These are phyloP conservation scores for Globisporangium recalcitrans DNA, from an alignment of 352 stramenopile genomes.

Conservation along the genomic window DNA sequence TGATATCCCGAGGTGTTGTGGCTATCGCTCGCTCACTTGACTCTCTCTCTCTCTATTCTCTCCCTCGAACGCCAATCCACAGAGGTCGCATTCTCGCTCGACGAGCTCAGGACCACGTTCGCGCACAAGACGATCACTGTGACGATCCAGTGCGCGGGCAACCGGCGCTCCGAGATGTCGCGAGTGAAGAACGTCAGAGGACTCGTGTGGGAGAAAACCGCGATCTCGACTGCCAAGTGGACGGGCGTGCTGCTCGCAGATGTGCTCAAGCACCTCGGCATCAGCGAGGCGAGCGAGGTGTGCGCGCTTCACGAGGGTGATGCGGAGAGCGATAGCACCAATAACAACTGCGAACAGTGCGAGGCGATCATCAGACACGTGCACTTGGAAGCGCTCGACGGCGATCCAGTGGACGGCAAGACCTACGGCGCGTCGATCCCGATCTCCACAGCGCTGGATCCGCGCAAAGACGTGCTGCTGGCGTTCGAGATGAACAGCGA, in stretches of 20 bases:
- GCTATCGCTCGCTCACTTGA: neutral
- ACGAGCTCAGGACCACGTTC: constrained; percentile 86
- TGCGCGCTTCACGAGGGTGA: constrained; percentile 36
- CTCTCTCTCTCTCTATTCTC: neutral
- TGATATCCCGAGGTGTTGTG: no score
- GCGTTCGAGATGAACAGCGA: constrained; percentile 94
- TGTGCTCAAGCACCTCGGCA: constrained; percentile 67
- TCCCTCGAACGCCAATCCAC: neutral
- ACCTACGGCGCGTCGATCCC: constrained; percentile 72
- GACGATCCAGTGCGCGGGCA: constrained; percentile 92
- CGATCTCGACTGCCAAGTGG: constrained; percentile 90
- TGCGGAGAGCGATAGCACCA: constrained; percentile 31
- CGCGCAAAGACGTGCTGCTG: constrained; percentile 88
- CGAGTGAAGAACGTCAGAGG: constrained; percentile 40
- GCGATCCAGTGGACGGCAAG: constrained; percentile 38
- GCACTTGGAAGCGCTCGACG: constrained; percentile 51
- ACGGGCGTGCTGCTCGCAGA: constrained; percentile 85
- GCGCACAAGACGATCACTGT: constrained; percentile 66
- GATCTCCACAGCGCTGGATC: constrained; percentile 84
- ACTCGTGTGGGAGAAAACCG: constrained; percentile 36
- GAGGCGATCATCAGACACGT: constrained; percentile 27
- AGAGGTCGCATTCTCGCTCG: constrained; percentile 55
- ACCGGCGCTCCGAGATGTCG: constrained; percentile 81
- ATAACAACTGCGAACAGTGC: constrained; percentile 14
- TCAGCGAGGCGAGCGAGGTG: constrained; percentile 37